Evolutionary conservation across 2,329 filamentous ascomycete genomes (phyloP), one percentile per base, ranked within the genome.

Genomic region (Fusarium foetens): DNA sequence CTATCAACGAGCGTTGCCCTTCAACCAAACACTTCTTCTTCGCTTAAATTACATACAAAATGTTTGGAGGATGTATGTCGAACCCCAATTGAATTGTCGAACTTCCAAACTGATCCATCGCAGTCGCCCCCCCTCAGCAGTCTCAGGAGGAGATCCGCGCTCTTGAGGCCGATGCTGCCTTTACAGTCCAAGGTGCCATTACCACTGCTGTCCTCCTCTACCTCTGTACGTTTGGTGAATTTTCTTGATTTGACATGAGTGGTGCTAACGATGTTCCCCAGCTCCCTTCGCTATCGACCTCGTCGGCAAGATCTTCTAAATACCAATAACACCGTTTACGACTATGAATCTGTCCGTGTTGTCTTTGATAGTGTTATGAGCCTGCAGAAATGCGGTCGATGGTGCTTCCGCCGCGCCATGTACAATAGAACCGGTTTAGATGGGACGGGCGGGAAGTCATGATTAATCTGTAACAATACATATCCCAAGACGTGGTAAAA

Each of bases 131-230:
- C 83, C 91, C 92, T 80, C 90, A 90, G 81, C 87, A 90, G 77
- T 90, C 90, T 66, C 84, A 88, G 66, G 90, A 91, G 81, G 92
- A 95, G 87, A 87, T 95, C 80, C 87, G 87, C 79, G 85, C 86
- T 78, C 87, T 91, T 80, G 92, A 95, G 86, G 85, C 86, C 67
- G 88, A 92, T 80, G 92, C 93, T 55, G 85, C 84, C 77, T 86
- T 87, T 75, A 92, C 91, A 55, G 85, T 95, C 74, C 90, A 92
- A 84, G 87, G 86, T 77, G 92, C 92, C 70, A 79, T 91, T 61
- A 87, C 89, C 42, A 89, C 90, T 21, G 91, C 90, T 71, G 85
- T 91, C 42, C 81, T 93, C 54, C 87, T 96, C 53, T 95, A 95
- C 80, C 84, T 96, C 68, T 94, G 93, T 96, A 89, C 63, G 92